Base-by-base conservation (phyloP, 1,284 basidiomycete genomes). In the Binderoboletus segoi region DNA sequence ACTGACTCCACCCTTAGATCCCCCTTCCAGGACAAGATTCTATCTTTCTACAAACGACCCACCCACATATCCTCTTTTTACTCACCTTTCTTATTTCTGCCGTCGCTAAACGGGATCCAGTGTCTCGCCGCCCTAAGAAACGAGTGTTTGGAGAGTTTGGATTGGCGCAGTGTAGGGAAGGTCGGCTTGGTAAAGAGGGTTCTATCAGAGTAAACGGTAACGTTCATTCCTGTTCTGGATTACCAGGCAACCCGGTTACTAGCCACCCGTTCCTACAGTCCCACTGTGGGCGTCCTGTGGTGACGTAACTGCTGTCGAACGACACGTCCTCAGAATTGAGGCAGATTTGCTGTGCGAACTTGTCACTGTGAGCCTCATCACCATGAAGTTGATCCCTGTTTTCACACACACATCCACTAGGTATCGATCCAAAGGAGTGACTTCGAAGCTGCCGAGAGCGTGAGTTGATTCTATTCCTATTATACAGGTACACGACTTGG, bases 311-410 rank as follows among this genome's bases (percentile, higher is more conserved):
- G 78, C 77, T 26, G 68, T 85, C 1, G 79, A 82, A 50, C 67
- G 75, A 33, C 74, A 78, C 35, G 75, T 87, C 59, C 76, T 79
- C n/a, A 79, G 79, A 58, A 80, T 91, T 41, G 84, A 85, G 58
- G 88, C 86, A 0, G 89, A 91, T 63, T 67, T 91, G 54, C 67
- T 89, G 33, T 85, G 82, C 56, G 89, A 91, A 63, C 75, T 90
- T 8, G 73, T 84, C 20, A 80, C 80, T 3, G 86, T 88, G 6
- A 70, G 18, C 54, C 52, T 49, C 44, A 30, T 13, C 35, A 8
- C 42, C 21, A 30, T 43, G 26, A 37, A 21, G 15, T 42, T 20
- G 23, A 32, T 32, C 38, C 8, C 21, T 35, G 1, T 13, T 3
- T 41, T 61, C 20, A 57, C 21, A 24, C 15, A 6, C 16, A 18